A percentile compares a stretch with the other conserved stretches of the same genome.
Evolutionary conservation across 345 rosid genomes (phyloP).

Genomic region (Eucalyptus shirleyi): DNA sequence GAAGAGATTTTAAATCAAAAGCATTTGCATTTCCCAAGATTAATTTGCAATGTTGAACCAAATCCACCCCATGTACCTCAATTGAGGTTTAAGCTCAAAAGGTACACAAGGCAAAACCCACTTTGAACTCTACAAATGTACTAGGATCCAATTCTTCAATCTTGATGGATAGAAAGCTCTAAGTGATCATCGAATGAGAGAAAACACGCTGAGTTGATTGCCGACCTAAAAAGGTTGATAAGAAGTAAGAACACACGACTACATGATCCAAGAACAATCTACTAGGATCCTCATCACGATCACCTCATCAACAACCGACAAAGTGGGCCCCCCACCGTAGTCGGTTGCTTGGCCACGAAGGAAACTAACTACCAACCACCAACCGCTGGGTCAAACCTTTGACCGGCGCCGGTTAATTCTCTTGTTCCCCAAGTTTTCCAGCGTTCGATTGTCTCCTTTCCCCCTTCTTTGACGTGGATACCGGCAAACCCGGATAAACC

Average conservation of each 20-base stretch:
- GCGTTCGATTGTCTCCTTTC: background rate
- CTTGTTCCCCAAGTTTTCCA: background rate
- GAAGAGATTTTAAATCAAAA: fast-evolving
- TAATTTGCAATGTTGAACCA: fast-evolving
- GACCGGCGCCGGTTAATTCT: background rate
- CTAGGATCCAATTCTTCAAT: background rate
- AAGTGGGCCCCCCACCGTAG: background rate
- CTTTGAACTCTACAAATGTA: background rate
- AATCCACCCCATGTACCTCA: fast-evolving
- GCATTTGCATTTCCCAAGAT: fast-evolving
- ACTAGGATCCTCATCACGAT: background rate
- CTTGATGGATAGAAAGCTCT: background rate
- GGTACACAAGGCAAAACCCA: fast-evolving
- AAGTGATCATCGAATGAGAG: background rate
- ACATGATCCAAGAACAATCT: background rate
- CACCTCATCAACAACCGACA: background rate
- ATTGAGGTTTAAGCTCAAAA: fast-evolving
- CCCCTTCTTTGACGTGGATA: background rate
- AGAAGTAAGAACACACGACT: background rate
- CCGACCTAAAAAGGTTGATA: background rate
- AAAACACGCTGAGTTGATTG: background rate
- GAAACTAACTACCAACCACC: background rate
- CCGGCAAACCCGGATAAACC: background rate
- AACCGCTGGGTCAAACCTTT: background rate
- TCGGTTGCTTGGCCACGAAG: background rate